phyloP scores from a whole-genome alignment of 495 filamentous ascomycete genomes.

The Penicillium bialowiezense region DNA sequence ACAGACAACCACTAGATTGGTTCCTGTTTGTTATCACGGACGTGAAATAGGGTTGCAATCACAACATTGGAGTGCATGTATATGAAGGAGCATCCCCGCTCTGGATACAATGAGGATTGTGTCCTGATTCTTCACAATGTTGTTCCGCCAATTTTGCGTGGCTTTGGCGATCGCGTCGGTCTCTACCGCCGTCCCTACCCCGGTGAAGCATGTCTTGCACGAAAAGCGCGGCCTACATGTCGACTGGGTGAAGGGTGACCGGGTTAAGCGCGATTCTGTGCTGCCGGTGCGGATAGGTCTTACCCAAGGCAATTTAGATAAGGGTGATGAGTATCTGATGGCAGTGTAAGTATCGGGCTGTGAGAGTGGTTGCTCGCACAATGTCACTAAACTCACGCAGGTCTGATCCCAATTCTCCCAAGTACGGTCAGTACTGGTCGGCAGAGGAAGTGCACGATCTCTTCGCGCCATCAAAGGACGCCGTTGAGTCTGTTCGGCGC shows the following conservation, averaged over 20 bases:
- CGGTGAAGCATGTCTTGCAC: constrained; percentile 39
- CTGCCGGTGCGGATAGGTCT: constrained; percentile 31
- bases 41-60: constrained; percentile 5
- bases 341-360: constrained; percentile 26
- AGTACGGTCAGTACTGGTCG: constrained; percentile 63
- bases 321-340: constrained; percentile 28
- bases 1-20: not conserved
- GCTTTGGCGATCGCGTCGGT: constrained; percentile 27
- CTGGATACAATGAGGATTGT: not conserved
- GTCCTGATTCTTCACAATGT: constrained; percentile 8
- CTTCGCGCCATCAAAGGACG: constrained; percentile 48
- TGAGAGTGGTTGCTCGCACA: no score
- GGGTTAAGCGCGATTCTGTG: constrained; percentile 25
- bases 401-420: constrained; percentile 56
- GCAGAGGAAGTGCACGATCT: constrained; percentile 53
- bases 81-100: not conserved
- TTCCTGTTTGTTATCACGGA: not conserved
- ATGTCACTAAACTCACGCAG: constrained; percentile 47
- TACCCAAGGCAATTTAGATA: constrained; percentile 28
- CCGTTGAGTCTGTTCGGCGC: constrained; percentile 42
- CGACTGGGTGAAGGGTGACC: constrained; percentile 34
- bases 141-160: constrained; percentile 23
- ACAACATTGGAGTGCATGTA: not conserved
- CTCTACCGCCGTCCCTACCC: constrained; percentile 28
- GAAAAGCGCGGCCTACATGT: constrained; percentile 29